Evolutionary conservation across 1,284 basidiomycete genomes (phyloP).

Genomic region (Rhizoctonia solani): DNA sequence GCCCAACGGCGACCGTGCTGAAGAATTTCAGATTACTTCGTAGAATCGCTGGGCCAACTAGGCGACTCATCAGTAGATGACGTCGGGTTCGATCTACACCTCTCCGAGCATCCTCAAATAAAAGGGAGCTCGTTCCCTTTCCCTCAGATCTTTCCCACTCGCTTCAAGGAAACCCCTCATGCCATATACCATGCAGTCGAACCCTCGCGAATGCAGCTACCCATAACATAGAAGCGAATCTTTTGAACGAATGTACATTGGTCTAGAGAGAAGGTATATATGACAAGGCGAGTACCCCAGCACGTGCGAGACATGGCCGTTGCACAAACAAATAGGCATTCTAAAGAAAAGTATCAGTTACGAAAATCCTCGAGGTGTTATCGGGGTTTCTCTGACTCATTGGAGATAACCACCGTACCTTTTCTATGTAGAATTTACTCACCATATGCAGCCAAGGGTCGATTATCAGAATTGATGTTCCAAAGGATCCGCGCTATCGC

Average conservation of each 20-base stretch:
- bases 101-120: background rate
- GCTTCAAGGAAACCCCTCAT: background rate
- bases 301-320: conserved; percentile 20
- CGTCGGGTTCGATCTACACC: too few relatives aligned
- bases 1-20: background rate
- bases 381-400: conserved; percentile 24
- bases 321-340: conserved; percentile 4
- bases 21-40: background rate
- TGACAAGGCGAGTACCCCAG: conserved; percentile 1
- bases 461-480: conserved; percentile 53
- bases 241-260: conserved; percentile 33
- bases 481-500: conserved; percentile 50
- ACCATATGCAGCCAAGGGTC: background rate
- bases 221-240: conserved; percentile 20
- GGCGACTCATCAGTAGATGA: too few relatives aligned
- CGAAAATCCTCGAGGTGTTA: conserved; percentile 12
- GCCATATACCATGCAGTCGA: conserved; percentile 21
- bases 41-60: background rate
- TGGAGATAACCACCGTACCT: conserved; percentile 25
- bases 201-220: conserved; percentile 19
- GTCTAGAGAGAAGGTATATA: conserved; percentile 25
- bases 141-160: conserved; percentile 24
- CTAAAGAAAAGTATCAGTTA: conserved; percentile 21
- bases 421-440: too few relatives aligned
- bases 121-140: conserved; percentile 1